Evolutionary conservation across 129 eudicot species (phyloP).

Genomic region (Flaveria trinervia): DNA sequence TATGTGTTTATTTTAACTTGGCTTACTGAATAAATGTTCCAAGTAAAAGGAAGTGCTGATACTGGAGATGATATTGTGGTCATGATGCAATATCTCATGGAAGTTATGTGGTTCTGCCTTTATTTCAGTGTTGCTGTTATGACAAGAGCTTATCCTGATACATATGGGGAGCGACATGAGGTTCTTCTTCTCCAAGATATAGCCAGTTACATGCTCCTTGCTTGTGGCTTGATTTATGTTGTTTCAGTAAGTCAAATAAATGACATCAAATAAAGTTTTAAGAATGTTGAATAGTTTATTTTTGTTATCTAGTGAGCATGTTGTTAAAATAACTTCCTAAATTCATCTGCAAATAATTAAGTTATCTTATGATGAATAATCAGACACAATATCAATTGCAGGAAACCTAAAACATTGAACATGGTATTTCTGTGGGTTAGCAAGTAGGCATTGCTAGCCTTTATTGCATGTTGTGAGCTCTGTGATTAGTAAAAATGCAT

Average conservation of each 20-base stretch:
- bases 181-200: constrained; percentile 78
- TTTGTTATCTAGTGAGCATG: constrained; percentile 6
- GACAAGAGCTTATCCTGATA: constrained; percentile 93
- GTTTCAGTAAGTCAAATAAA: constrained; percentile 65
- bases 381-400: background rate
- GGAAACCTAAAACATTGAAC: background rate
- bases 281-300: background rate
- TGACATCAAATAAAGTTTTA: constrained; percentile 9
- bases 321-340: constrained; percentile 3
- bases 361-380: constrained; percentile 9
- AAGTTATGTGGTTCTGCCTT: constrained; percentile 16
- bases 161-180: constrained; percentile 41
- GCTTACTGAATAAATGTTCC: constrained; percentile 17
- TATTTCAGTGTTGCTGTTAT: constrained; percentile 90
- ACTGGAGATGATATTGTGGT: background rate
- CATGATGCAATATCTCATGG: constrained; percentile 26
- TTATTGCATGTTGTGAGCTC: no score
- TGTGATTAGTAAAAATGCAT: no score
- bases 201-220: constrained; percentile 78
- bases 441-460: no score
- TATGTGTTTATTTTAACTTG: background rate
- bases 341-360: background rate
- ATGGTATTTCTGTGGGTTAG: background rate
- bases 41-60: constrained; percentile 19
- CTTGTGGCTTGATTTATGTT: constrained; percentile 83